Conservation (phyloP, 441 rosid species). For the Theobroma grandiflorum region DNA sequence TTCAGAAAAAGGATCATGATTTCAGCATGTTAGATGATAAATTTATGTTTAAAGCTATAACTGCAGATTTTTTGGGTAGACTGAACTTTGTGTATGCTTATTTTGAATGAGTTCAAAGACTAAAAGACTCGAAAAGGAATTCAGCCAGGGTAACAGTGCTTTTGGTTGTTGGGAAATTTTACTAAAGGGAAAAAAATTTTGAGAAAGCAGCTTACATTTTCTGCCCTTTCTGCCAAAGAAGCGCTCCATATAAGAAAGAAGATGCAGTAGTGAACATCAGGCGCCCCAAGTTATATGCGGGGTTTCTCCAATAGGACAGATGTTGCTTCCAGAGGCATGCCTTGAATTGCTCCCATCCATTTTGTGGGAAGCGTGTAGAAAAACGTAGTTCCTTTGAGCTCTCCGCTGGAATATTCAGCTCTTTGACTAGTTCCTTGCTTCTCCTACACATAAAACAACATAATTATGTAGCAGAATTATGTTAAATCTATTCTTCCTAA, state of each 20-base stretch:
- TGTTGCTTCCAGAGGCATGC: slow-evolving; percentile 75
- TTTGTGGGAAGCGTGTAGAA: slow-evolving; percentile 44
- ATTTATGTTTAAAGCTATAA: background rate
- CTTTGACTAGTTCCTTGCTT: slow-evolving; percentile 41
- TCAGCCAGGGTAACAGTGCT: background rate
- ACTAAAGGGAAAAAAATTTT: background rate
- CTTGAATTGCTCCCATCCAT: slow-evolving; percentile 57
- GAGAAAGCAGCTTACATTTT: slow-evolving; percentile 40
- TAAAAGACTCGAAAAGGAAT: too few species aligned
- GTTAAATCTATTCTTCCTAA: background rate
- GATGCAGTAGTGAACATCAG: slow-evolving; percentile 31
- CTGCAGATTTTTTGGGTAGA: too few species aligned
- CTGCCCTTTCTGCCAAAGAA: slow-evolving; percentile 57
- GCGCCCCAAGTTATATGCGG: slow-evolving; percentile 54
- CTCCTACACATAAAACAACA: slow-evolving; percentile 28
- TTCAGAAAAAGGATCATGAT: slow-evolving; percentile 22
- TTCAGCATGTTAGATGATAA: background rate
- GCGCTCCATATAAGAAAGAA: slow-evolving; percentile 46
- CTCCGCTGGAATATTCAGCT: slow-evolving; percentile 39
- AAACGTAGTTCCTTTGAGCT: slow-evolving; percentile 44
- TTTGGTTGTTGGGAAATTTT: background rate
- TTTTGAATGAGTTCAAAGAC: background rate
- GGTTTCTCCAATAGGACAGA: slow-evolving; percentile 62
- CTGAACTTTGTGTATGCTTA: too few species aligned
- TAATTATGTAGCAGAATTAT: background rate